phyloP scores from a whole-genome alignment of 176 grass and related monocot genomes.

The Alopecurus myosuroides region DNA sequence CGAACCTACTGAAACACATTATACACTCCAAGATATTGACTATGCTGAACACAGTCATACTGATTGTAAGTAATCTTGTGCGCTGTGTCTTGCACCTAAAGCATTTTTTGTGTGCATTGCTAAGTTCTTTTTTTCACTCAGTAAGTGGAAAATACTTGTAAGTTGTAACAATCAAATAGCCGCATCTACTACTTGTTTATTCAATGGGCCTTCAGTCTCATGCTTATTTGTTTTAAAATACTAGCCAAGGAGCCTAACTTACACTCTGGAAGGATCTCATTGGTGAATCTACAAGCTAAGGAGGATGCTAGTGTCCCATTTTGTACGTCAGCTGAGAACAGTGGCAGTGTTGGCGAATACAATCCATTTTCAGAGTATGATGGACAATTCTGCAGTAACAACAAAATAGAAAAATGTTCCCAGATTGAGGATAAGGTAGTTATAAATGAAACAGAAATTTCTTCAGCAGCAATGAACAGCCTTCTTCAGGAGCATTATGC shows the following conservation, averaged over 20 bases:
- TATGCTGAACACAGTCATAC: conserved; percentile 18
- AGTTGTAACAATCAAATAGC: not conserved
- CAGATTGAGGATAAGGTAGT: conserved; percentile 16
- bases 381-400: not conserved
- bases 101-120: not conserved
- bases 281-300: not conserved
- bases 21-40: conserved; percentile 20
- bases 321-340: not conserved
- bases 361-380: conserved; percentile 13
- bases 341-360: not conserved
- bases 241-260: not conserved
- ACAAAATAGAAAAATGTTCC: not conserved
- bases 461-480: not conserved
- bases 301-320: conserved; percentile 8
- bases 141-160: not conserved
- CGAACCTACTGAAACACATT: conserved; percentile 32
- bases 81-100: not conserved
- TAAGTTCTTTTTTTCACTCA: not conserved
- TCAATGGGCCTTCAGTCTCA: not conserved
- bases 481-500: conserved; percentile 4
- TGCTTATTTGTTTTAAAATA: not conserved
- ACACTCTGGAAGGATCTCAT: not conserved
- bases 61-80: conserved; percentile 32
- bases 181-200: conserved; percentile 2
- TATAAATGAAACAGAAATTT: conserved; percentile 9